A percentile compares a stretch with the other conserved stretches of the same genome.
phyloP scores from a whole-genome alignment of 2,329 filamentous ascomycete species.

The Rhynchosporium secalis region DNA sequence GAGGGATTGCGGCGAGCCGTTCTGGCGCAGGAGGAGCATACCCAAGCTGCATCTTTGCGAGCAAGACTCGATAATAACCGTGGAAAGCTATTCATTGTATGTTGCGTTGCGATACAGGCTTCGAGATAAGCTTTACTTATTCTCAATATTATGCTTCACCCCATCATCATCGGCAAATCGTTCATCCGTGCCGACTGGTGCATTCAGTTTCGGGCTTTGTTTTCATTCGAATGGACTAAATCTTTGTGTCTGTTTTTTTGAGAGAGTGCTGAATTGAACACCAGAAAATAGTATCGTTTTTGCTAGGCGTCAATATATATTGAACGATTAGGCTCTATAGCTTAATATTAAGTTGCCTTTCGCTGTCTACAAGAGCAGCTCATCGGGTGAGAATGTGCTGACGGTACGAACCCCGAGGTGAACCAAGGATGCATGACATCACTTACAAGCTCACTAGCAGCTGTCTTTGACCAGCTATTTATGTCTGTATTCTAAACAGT shows the following conservation, averaged over 20 bases:
- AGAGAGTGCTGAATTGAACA: too few relatives aligned
- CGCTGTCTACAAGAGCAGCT: too few relatives aligned
- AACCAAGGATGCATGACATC: slow-evolving; percentile 23
- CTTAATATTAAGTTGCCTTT: too few relatives aligned
- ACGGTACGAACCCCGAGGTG: background rate
- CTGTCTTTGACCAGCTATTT: background rate
- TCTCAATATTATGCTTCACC: slow-evolving; percentile 9
- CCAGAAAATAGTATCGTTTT: too few relatives aligned
- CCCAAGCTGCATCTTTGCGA: slow-evolving; percentile 35
- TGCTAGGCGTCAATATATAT: too few relatives aligned
- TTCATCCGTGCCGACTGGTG: slow-evolving; percentile 17
- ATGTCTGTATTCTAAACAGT: background rate
- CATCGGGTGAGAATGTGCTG: too few relatives aligned
- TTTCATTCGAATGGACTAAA: background rate
- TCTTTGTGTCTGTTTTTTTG: too few relatives aligned
- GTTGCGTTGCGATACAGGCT: background rate
- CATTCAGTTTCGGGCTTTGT: background rate
- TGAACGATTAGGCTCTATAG: too few relatives aligned
- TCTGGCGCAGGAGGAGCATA: slow-evolving; percentile 37
- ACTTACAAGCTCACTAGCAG: slow-evolving; percentile 8
- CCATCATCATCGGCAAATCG: slow-evolving; percentile 19
- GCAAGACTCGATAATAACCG: slow-evolving; percentile 28
- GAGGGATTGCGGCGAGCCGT: slow-evolving; percentile 17
- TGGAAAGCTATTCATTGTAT: slow-evolving; percentile 32
- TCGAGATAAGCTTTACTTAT: slow-evolving; percentile 19